Evolutionary conservation across 768 basidiomycete species (phyloP).

Genomic region (Cubamyces lactineus): DNA sequence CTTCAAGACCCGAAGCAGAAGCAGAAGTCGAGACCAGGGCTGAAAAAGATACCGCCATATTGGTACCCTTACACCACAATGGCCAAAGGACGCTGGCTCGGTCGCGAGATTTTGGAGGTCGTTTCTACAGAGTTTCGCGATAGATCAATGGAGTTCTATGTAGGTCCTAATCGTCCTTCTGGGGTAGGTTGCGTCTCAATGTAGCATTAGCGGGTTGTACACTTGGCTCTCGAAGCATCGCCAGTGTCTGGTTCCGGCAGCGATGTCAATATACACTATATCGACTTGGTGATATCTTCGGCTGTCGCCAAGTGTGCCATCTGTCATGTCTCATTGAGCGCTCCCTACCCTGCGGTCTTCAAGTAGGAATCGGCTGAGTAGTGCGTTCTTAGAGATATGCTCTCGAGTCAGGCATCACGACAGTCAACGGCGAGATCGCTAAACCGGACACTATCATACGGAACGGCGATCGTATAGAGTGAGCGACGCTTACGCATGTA

Average conservation of each 20-base stretch:
- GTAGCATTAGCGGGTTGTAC: slow-evolving; percentile 3
- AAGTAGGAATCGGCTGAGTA: background rate
- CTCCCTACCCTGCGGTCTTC: background rate
- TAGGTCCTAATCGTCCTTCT: slow-evolving; percentile 45
- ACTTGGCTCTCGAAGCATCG: background rate
- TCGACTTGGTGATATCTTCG: background rate
- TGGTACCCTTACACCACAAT: slow-evolving; percentile 94
- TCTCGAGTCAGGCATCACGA: slow-evolving; percentile 93
- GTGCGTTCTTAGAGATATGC: slow-evolving; percentile 54
- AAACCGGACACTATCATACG: slow-evolving; percentile 75
- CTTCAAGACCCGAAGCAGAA: background rate
- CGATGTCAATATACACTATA: background rate
- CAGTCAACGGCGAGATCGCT: slow-evolving; percentile 89
- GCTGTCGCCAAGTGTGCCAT: background rate
- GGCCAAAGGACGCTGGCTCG: slow-evolving; percentile 91
- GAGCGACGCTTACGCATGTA: slow-evolving; percentile 28
- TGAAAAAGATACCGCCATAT: slow-evolving; percentile 85
- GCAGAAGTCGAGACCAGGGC: slow-evolving; percentile 37
- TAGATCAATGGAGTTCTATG: slow-evolving; percentile 94
- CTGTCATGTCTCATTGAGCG: slow-evolving; percentile 5
- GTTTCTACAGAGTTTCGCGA: slow-evolving; percentile 95
- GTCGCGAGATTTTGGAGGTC: slow-evolving; percentile 85
- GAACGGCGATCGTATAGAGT: slow-evolving; percentile 93
- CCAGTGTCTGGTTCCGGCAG: background rate
- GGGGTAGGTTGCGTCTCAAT: slow-evolving; percentile 3